Base-by-base conservation (phyloP, 257 asterid genomes). In the Eucommia ulmoides region DNA sequence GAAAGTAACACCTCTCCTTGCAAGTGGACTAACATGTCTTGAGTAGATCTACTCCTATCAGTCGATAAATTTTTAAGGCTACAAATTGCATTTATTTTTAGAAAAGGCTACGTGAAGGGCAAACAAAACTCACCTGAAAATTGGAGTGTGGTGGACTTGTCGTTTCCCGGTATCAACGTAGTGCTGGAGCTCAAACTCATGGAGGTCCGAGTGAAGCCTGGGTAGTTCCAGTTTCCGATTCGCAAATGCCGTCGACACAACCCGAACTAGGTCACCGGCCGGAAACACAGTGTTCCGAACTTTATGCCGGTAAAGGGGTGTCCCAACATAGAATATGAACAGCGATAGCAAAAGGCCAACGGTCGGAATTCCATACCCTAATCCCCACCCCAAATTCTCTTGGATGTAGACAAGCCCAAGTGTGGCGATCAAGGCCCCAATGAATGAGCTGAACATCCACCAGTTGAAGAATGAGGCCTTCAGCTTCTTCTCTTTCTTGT, bases 391-490 rank as follows among this genome's bases (percentile, higher is more conserved):
- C 41, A 80, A 35, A 58, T 86, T 86, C 20, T 86, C 94, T 63
- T 86, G 96, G 22, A 86, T 74, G 65, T 86, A 86, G 8, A 86
- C 94, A 18, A 86, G 83, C 42, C 82, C 94, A 7, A 86, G 59
- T 1, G 91, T 82, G 1, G 94, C 96, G 26, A 77, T 51, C 10
- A 86, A 55, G 21, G 86, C 94, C 2, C 96, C 96, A 0, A 68
- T 68, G 62, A 82, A 86, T 25, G 94, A 65, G 20, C 93, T 78
- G 57, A 86, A 86, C 91, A 83, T 86, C 96, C 96, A 86, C 96
- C 96, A 86, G 49, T 86, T 86, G 65, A 86, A 86, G 76, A 86
- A 86, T 10, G 94, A 82, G 17, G 60, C 77, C 60, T 86, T 86
- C 11, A 80, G 80, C 62, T 62, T 62, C 59, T 86, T 82, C 69